Evolutionary conservation across 768 basidiomycete species (phyloP), one percentile per base, ranked within the genome.

Genomic region (Xanthoconium purpureum): DNA sequence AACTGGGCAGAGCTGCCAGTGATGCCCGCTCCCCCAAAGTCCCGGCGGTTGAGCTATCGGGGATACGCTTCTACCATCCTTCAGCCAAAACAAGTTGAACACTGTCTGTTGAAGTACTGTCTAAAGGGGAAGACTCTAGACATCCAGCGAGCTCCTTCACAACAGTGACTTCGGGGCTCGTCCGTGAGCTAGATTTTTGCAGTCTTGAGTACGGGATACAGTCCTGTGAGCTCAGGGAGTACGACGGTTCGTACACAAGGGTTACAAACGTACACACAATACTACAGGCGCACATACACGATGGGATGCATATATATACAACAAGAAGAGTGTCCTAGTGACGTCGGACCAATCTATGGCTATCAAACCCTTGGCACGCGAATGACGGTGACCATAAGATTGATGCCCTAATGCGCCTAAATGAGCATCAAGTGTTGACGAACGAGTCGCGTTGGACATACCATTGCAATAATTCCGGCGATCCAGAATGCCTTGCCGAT

Each of bases 381-480:
- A 39, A 56, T 60, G 33, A 24, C 8, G 28, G 54, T n/a, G n/a
- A 58, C 35, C 3, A 57, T 10, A 6, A 54, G 4, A 36, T 55
- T 60, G 43, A 60, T 44, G 33, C 10, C 47, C 60, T 62, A 10
- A 11, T 33, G 12, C 12, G 6, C 35, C 4, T 5, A 24, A 12
- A 9, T 46, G 38, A 58, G 49, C 33, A 18, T 24, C 36, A 17
- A 1, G 15, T 15, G 3, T 5, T 32, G 17, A 35, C 6, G 18
- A 37, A 33, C 30, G 14, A 14, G 17, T 20, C 17, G 15, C 14
- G 11, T 18, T 3, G n/a, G 28, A 49, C 68, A 13, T 10, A 70
- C 75, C 48, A 79, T 60, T 14, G 73, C 72, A 24, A 82, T 67
- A 6, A 72, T 55, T 6, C 81, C 81, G 45, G 72, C 71, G 37